Evolutionary conservation across 345 rosid species (phyloP).

Genomic region (Rhodomyrtus tomentosa): DNA sequence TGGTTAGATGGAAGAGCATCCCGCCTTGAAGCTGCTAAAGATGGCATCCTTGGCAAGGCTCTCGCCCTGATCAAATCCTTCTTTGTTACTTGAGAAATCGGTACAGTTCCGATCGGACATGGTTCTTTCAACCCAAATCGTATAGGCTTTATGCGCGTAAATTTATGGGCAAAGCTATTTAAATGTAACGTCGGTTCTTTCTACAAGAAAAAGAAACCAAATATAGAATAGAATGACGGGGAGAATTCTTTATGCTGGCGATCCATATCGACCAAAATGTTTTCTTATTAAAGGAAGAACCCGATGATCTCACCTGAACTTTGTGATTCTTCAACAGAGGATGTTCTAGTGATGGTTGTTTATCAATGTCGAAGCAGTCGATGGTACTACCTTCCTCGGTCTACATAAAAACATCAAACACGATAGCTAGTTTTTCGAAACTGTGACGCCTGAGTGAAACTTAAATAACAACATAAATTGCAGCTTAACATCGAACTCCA

Average conservation of each 20-base stretch:
- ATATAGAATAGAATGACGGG: not conserved
- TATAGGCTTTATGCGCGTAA: not conserved
- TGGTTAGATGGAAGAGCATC: not conserved
- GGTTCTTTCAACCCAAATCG: not conserved
- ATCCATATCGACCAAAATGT: not conserved
- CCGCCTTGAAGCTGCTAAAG: not conserved
- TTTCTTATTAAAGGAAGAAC: not conserved
- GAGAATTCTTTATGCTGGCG: not conserved
- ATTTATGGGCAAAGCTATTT: rapidly evolving
- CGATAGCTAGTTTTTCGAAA: not conserved
- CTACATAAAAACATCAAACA: not conserved
- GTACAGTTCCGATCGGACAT: not conserved
- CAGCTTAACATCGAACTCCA: not conserved
- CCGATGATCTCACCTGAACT: not conserved
- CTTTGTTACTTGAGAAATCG: not conserved
- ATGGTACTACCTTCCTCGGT: not conserved
- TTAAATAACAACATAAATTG: not conserved
- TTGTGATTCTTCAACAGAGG: too few relatives aligned
- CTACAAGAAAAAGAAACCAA: not conserved
- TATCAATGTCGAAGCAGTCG: not conserved
- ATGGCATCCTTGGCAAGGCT: not conserved
- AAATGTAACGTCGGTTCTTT: not conserved
- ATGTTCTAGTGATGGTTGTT: not conserved
- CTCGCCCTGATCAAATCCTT: not conserved
- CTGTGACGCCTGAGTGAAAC: not conserved